Percentiles rank a stretch among this genome's conserved stretches.
phyloP scores from a whole-genome alignment of 768 basidiomycete genomes.

The Galerina marginata region DNA sequence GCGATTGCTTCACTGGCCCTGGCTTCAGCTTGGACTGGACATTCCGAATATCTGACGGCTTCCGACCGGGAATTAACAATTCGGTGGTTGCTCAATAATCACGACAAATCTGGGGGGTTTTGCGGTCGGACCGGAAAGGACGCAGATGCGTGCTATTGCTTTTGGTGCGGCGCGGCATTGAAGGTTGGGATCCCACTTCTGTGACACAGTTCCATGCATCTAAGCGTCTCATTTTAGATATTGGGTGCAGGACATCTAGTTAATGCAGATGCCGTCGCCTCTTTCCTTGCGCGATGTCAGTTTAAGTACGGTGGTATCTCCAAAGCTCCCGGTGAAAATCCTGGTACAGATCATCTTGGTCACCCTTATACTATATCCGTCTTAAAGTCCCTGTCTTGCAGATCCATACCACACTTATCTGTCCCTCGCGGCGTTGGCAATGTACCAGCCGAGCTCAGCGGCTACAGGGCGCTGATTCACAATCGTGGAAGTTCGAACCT shows the following conservation, averaged over 20 bases:
- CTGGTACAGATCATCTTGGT: constrained; percentile 56
- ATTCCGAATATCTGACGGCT: constrained; percentile 32
- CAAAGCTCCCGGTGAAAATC: constrained; percentile 79
- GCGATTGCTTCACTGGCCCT: constrained; percentile 79
- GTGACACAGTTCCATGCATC: neutral
- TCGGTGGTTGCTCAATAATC: constrained; percentile 81
- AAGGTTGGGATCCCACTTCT: constrained; percentile 50
- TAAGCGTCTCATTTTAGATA: constrained; percentile 53
- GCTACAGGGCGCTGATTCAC: constrained; percentile 32
- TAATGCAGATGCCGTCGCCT: constrained; percentile 56
- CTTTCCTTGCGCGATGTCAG: constrained; percentile 79
- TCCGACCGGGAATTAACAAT: constrained; percentile 59
- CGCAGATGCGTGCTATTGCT: constrained; percentile 94
- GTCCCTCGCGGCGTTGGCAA: constrained; percentile 78
- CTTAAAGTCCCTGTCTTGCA: constrained; percentile 27
- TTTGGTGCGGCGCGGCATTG: constrained; percentile 90
- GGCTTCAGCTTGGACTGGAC: constrained; percentile 33
- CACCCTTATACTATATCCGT: neutral
- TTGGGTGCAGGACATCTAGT: constrained; percentile 66
- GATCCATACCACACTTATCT: constrained; percentile 98
- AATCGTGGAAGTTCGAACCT: constrained; percentile 60
- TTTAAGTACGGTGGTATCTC: constrained; percentile 89
- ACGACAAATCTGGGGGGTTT: constrained; percentile 77
- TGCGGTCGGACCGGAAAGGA: constrained; percentile 87
- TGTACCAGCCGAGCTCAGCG: constrained; percentile 56